Evolutionary conservation across 2,329 filamentous ascomycete species (phyloP), one percentile per base, ranked within the genome.

Genomic region (Fusarium setosum): DNA sequence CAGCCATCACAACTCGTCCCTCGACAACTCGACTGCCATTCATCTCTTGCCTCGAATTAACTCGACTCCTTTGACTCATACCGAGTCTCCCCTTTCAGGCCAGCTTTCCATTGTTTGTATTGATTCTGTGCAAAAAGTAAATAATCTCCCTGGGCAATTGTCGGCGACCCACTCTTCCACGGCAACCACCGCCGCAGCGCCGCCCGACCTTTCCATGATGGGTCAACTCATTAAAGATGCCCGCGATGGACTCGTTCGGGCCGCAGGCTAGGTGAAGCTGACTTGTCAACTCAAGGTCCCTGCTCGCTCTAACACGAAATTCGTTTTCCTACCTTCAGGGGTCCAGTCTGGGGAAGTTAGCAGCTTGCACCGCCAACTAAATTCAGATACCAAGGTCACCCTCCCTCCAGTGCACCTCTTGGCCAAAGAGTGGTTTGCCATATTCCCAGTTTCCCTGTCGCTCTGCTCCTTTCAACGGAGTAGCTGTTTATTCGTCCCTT

Each of bases 21-120:
- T 66, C 38, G 31, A 20, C 29, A 44, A 40, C 20, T 24, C 23
- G 44, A 56, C 49, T 20, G 32, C 35, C 21, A n/a, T 35, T 51
- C 44, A 50, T 67, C 58, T 64, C 26, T 47, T 47, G n/a, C 35
- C 23, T 56, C 55, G 54, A 49, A 52, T 63, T 56, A 17, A 54
- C 44, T 48, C 32, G 48, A 45, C 47, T 61, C 37, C 40, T 49
- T 59, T 68, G 56, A 65, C 54, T 59, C 59, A 63, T 44, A 42
- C 47, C 38, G 38, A 55, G 11, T 7, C 31, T 32, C 56, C 56
- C 40, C 60, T 54, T 58, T 54, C 52, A 56, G 48, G 31, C 45
- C 47, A 35, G n/a, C n/a, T 63, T 67, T 54, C 50, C 41, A 29
- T 61, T 72, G 65, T 72, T 72, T 72, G 62, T 70, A 63, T 72